Evolutionary conservation across 768 basidiomycete species (phyloP).

Genomic region (Hypsizygus marmoreus): DNA sequence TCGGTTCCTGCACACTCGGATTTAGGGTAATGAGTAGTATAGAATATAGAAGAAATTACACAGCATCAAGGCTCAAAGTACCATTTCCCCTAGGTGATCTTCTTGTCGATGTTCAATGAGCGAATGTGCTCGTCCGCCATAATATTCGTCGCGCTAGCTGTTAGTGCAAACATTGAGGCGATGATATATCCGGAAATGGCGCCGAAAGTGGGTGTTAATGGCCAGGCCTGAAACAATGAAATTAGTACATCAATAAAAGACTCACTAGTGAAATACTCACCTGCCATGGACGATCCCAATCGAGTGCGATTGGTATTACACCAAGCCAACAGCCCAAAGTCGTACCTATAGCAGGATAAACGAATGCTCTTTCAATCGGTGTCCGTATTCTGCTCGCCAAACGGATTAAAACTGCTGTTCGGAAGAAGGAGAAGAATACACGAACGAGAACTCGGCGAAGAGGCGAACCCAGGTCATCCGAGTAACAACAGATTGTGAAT

Average conservation of each 20-base stretch:
- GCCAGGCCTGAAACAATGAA: conserved; percentile 2
- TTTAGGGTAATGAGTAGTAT: conserved; percentile 3
- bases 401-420: not conserved
- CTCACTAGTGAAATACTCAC: conserved; percentile 40
- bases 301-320: conserved; percentile 82
- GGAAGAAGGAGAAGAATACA: conserved; percentile 19
- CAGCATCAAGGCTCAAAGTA: not conserved
- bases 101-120: conserved; percentile 20
- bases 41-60: conserved; percentile 7
- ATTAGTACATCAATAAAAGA: too few species aligned
- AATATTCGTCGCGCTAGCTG: conserved; percentile 37
- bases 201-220: conserved; percentile 24
- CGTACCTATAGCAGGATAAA: conserved; percentile 78
- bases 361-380: conserved; percentile 73
- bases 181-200: conserved; percentile 68
- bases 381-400: conserved; percentile 46
- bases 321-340: conserved; percentile 81
- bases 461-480: conserved; percentile 76
- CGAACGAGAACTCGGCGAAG: conserved; percentile 82
- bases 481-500: conserved; percentile 47
- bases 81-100: conserved; percentile 11
- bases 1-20: conserved; percentile 2
- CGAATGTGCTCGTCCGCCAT: conserved; percentile 41
- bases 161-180: conserved; percentile 58
- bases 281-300: conserved; percentile 99